Evolutionary conservation across 2,329 filamentous ascomycete genomes (phyloP).

Genomic region (Chrysoporthe puriensis): DNA sequence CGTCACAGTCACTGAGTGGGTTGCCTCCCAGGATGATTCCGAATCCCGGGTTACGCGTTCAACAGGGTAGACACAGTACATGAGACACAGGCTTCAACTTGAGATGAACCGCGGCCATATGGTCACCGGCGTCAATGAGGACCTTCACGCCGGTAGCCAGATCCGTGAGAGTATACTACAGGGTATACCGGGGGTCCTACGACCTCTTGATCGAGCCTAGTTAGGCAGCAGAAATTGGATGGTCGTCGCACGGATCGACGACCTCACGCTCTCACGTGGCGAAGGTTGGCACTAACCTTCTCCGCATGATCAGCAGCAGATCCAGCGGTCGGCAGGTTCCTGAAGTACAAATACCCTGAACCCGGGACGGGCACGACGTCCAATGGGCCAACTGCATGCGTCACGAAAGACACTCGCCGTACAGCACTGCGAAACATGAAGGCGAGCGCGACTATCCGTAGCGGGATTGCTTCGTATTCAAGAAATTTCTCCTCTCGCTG

Average conservation of each 20-base stretch:
- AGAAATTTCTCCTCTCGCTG: neutral
- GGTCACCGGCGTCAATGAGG: no score
- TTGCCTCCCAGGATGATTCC: slow-evolving; percentile 3
- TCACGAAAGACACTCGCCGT: neutral
- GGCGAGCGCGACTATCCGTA: neutral
- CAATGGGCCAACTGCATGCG: neutral
- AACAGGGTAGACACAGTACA: neutral
- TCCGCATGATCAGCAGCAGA: slow-evolving; percentile 3
- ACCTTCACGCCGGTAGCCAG: neutral
- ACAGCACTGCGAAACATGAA: neutral
- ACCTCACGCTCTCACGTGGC: neutral
- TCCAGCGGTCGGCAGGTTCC: neutral
- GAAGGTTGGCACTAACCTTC: slow-evolving; percentile 5
- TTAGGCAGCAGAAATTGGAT: neutral
- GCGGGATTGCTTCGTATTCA: slow-evolving; percentile 1
- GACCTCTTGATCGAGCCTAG: neutral
- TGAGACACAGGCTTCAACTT: neutral
- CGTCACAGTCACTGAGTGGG: neutral
- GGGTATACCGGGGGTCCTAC: neutral
- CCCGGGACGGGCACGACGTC: neutral
- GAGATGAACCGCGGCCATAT: neutral
- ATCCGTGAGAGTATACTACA: neutral
- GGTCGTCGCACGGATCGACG: neutral
- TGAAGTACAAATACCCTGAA: neutral
- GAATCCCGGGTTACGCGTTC: neutral